Evolutionary conservation across 1,139 yeast species (phyloP).

Genomic region (Wickerhamomyces sp.): DNA sequence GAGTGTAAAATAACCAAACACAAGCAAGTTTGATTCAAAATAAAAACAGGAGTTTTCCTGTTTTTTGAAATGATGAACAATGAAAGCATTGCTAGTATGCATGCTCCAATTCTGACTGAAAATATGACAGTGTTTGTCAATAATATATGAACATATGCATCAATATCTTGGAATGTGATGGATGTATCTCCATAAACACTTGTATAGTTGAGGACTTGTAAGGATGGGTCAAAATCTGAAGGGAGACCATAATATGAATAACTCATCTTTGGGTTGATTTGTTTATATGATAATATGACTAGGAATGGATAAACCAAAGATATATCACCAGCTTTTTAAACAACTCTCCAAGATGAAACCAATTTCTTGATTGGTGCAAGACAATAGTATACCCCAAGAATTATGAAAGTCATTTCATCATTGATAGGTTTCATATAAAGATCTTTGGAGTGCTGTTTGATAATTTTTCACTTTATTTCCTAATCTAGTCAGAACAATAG

Average conservation of each 20-base stretch:
- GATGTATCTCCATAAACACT: slow-evolving; percentile 24
- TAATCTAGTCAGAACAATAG: too few relatives aligned
- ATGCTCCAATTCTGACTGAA: slow-evolving; percentile 40
- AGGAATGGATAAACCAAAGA: neutral
- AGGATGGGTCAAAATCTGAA: slow-evolving; percentile 19
- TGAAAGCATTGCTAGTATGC: slow-evolving; percentile 33
- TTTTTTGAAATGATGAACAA: slow-evolving; percentile 41
- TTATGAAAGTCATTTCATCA: too few relatives aligned
- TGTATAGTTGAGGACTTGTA: slow-evolving; percentile 28
- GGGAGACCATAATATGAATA: slow-evolving; percentile 4
- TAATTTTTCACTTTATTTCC: too few relatives aligned
- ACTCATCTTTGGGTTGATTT: neutral
- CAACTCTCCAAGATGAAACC: too few relatives aligned
- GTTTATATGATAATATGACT: neutral
- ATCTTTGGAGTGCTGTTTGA: too few relatives aligned
- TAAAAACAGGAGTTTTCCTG: slow-evolving; percentile 61
- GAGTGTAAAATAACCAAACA: slow-evolving; percentile 52
- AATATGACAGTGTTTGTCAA: slow-evolving; percentile 31
- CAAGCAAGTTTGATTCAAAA: slow-evolving; percentile 60
- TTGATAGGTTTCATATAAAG: too few relatives aligned
- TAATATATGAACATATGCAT: slow-evolving; percentile 18
- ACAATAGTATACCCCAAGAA: neutral
- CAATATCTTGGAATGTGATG: slow-evolving; percentile 27
- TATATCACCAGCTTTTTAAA: too few relatives aligned
- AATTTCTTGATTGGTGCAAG: neutral